Percentiles rank a stretch among this genome's conserved stretches.
Conservation (phyloP, 1,139 yeast species). For the Suhomyces anneliseae region DNA sequence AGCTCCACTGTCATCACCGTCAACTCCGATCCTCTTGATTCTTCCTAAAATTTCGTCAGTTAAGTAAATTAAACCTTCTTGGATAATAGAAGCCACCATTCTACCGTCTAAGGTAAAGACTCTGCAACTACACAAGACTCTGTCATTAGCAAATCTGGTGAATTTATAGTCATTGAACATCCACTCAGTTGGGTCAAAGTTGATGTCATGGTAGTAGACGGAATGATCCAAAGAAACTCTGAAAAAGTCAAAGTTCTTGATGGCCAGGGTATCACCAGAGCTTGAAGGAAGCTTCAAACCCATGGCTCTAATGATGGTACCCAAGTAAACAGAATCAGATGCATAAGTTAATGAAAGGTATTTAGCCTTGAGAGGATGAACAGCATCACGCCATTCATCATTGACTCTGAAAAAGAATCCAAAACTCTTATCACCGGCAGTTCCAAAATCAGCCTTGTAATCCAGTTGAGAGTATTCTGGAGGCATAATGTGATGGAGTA, state of each 20-base stretch:
- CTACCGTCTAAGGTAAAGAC: slow-evolving; percentile 31
- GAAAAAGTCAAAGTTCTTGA: slow-evolving; percentile 23
- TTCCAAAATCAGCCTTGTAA: slow-evolving; percentile 18
- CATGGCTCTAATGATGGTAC: slow-evolving; percentile 22
- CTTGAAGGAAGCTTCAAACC: slow-evolving; percentile 26
- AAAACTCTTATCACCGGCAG: slow-evolving; percentile 30
- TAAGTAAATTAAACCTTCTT: slow-evolving; percentile 39
- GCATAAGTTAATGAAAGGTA: slow-evolving; percentile 22
- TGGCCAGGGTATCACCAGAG: neutral
- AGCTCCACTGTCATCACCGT: neutral
- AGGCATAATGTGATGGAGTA: slow-evolving; percentile 32
- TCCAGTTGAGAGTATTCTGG: slow-evolving; percentile 23
- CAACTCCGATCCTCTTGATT: slow-evolving; percentile 1
- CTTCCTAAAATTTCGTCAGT: slow-evolving; percentile 24
- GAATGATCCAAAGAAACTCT: slow-evolving; percentile 45
- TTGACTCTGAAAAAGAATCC: slow-evolving; percentile 37
- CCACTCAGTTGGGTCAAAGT: slow-evolving; percentile 42
- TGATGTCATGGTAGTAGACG: slow-evolving; percentile 37
- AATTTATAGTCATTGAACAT: slow-evolving; percentile 39
- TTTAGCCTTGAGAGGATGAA: slow-evolving; percentile 23
- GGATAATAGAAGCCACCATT: slow-evolving; percentile 33
- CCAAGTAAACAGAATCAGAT: slow-evolving; percentile 28
- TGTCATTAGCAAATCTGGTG: slow-evolving; percentile 34
- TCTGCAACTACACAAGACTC: slow-evolving; percentile 30
- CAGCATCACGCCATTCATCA: slow-evolving; percentile 29